These are phyloP conservation scores for Carex myosuroides DNA, from an alignment of 176 grass and related monocot species.

Conservation along the genomic window DNA sequence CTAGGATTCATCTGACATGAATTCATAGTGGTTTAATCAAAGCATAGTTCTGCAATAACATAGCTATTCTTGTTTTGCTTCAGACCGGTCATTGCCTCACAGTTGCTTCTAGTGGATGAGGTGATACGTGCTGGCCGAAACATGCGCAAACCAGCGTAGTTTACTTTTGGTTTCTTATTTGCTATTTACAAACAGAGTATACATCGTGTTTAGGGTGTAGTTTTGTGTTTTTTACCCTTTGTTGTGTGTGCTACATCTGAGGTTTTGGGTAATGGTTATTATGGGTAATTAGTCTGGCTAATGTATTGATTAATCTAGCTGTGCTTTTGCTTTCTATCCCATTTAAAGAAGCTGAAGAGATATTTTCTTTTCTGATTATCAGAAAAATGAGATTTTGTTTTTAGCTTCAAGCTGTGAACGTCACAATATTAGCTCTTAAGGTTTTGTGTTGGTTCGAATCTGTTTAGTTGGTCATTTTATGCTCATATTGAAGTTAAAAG, in stretches of 20 bases:
- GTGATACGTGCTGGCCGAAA: slow-evolving; percentile 87
- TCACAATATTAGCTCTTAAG: too few relatives aligned
- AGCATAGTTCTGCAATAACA: background rate
- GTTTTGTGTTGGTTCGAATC: too few relatives aligned
- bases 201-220: background rate
- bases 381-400: slow-evolving; percentile 18
- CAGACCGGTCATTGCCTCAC: slow-evolving; percentile 90
- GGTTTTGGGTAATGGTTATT: background rate
- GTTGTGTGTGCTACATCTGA: background rate
- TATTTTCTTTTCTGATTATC: background rate
- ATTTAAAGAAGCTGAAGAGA: background rate
- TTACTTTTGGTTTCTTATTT: background rate
- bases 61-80: slow-evolving; percentile 13
- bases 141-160: slow-evolving; percentile 88
- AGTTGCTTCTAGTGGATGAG: slow-evolving; percentile 86
- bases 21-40: background rate
- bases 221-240: background rate
- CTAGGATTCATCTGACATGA: background rate
- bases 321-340: background rate
- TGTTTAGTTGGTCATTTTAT: too few relatives aligned
- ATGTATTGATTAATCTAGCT: background rate
- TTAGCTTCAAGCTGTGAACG: background rate
- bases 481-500: too few relatives aligned
- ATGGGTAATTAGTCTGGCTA: background rate
- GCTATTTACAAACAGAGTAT: background rate